Percentiles rank a stretch among this genome's conserved stretches.
These are phyloP conservation scores for Phytophthora chlamydospora DNA, from an alignment of 352 stramenopile species.

Conservation along the genomic window DNA sequence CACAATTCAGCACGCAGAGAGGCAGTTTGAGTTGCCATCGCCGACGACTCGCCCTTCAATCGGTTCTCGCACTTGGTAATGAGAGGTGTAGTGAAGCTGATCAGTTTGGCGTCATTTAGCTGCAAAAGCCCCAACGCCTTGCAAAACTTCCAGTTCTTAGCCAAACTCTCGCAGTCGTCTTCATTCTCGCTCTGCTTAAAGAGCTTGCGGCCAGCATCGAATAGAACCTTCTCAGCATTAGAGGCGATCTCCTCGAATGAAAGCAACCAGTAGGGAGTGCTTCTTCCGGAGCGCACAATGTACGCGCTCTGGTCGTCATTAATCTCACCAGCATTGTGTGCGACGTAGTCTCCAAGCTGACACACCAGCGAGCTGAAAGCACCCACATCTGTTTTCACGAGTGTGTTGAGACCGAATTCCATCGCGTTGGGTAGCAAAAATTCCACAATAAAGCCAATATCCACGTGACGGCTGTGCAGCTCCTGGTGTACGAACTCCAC, in stretches of 20 bases:
- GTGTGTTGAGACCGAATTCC: slow-evolving; percentile 53
- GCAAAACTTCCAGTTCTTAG: slow-evolving; percentile 78
- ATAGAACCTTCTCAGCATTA: slow-evolving; percentile 33
- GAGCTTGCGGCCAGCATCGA: slow-evolving; percentile 37
- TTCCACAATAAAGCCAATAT: slow-evolving; percentile 52
- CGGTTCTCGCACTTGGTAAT: slow-evolving; percentile 44
- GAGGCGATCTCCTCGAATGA: slow-evolving; percentile 28
- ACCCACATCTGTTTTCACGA: slow-evolving; percentile 41
- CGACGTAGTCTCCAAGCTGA: slow-evolving; percentile 56
- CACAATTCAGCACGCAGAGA: slow-evolving; percentile 67
- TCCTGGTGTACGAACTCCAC: slow-evolving; percentile 55
- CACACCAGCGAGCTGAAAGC: slow-evolving; percentile 65
- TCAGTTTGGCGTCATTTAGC: slow-evolving; percentile 44
- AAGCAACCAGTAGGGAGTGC: slow-evolving; percentile 29
- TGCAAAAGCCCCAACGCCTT: slow-evolving; percentile 61
- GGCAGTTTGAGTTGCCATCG: slow-evolving; percentile 15
- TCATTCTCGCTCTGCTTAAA: slow-evolving; percentile 23
- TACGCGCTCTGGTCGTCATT: slow-evolving; percentile 49
- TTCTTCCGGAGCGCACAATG: slow-evolving; percentile 46
- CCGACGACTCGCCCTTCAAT: slow-evolving; percentile 11
- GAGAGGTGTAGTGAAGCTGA: slow-evolving; percentile 49
- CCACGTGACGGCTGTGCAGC: slow-evolving; percentile 59
- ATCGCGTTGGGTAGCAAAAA: slow-evolving; percentile 70
- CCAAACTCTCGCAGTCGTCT: slow-evolving; percentile 31
- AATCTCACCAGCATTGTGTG: slow-evolving; percentile 52